Evolutionary conservation across 805 yeast genomes (phyloP), one percentile per base, ranked within the genome.

Genomic region (Wickerhamia fluorescens): DNA sequence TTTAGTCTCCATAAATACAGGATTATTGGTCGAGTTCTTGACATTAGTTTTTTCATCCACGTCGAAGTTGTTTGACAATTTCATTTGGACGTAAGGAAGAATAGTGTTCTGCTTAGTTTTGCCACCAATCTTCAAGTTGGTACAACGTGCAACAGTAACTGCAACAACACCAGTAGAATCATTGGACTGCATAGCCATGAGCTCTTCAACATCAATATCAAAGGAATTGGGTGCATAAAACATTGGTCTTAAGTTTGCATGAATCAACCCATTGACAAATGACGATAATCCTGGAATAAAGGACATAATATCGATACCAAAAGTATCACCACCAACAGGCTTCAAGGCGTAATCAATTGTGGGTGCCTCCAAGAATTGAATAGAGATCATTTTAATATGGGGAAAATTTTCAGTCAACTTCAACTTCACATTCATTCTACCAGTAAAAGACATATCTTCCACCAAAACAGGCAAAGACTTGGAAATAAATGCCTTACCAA

Each of bases 281-380:
- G 75, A 62, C 14, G 84, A 69, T 47, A 83, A 71, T 37, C 92
- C 92, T 4, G 94, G 94, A 39, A 83, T 69, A 42, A 82, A 67
- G 3, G 88, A 76, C 94, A 83, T 83, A 42, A 83, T 72, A 58
- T 83, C 94, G 24, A 83, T 48, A 37, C 94, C 94, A 36, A 83
- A 68, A n/a, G 88, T 78, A 50, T 83, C 89, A 58, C 94, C 92
- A 51, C 92, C 92, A 30, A 83, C 80, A 7, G 94, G 94, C 50
- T 83, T 83, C 62, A 83, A 70, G 13, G 76, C 79, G 51, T 81
- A 83, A 48, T 79, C 88, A 47, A 83, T 79, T 17, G 69, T 65
- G 21, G 92, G 92, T 12, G 89, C 80, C 51, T 82, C 89, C 45
- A 83, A 60, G 44, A 83, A 73, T 38, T 77, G 80, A 32, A 82